A percentile compares a stretch with the other conserved stretches of the same genome.
Conservation (phyloP, 257 asterid species). For the Mentha longifolia region DNA sequence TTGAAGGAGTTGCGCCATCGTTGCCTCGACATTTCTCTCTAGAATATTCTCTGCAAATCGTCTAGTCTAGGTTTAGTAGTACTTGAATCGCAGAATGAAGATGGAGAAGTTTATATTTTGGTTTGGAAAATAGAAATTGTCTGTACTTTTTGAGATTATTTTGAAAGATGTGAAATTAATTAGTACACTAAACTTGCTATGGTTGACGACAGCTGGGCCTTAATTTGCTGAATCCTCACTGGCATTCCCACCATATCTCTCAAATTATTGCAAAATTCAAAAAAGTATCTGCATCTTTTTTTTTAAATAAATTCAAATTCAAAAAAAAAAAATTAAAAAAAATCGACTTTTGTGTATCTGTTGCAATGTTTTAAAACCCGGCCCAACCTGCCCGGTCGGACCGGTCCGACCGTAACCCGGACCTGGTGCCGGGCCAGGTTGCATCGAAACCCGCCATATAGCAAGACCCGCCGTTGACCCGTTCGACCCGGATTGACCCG, state of each 20-base stretch:
- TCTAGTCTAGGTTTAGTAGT: slow-evolving; percentile 5
- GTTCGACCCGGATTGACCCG: too few relatives aligned
- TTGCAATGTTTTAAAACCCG: too few relatives aligned
- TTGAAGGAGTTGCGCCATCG: slow-evolving; percentile 53
- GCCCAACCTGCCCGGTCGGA: too few relatives aligned
- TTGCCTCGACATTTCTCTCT: slow-evolving; percentile 53
- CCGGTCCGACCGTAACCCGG: too few relatives aligned
- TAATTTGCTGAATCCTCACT: slow-evolving; percentile 12
- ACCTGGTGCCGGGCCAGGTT: too few relatives aligned
- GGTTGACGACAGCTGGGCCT: slow-evolving; percentile 32
- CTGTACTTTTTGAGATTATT: background rate
- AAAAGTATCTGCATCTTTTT: too few relatives aligned
- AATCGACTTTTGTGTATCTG: too few relatives aligned
- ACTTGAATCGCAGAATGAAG: slow-evolving; percentile 6
- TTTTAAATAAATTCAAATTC: too few relatives aligned
- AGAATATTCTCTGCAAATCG: slow-evolving; percentile 25
- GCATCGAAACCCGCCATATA: too few relatives aligned
- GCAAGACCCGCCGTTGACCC: too few relatives aligned
- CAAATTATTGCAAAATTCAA: background rate
- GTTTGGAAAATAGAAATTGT: background rate
- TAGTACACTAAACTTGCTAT: slow-evolving; percentile 1
- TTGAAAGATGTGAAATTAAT: background rate
- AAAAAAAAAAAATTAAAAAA: too few relatives aligned
- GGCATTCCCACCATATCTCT: slow-evolving; percentile 3
- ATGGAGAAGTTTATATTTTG: background rate